A percentile compares a stretch with the other conserved stretches of the same genome.
Evolutionary conservation across 352 stramenopile genomes (phyloP).

Genomic region (Phytophthora megakarya): DNA sequence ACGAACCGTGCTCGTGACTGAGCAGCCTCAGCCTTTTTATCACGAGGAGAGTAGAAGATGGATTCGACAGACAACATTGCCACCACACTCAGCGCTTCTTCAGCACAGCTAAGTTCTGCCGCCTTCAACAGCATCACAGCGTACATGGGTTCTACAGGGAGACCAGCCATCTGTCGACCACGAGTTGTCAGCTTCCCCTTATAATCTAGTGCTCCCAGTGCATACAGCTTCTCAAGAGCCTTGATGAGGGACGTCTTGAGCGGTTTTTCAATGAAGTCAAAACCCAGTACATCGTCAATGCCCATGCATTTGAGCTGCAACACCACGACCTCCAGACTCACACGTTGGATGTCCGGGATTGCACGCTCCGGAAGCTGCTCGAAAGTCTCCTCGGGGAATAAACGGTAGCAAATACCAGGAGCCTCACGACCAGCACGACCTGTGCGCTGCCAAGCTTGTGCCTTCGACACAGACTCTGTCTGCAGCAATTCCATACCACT

Average conservation of each 20-base stretch:
- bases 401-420: slow-evolving; percentile 77
- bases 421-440: slow-evolving; percentile 88
- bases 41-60: slow-evolving; percentile 86
- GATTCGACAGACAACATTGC: slow-evolving; percentile 91
- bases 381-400: slow-evolving; percentile 88
- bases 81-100: slow-evolving; percentile 87
- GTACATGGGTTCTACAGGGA: slow-evolving; percentile 90
- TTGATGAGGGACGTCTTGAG: slow-evolving; percentile 76
- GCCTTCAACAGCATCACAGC: slow-evolving; percentile 88
- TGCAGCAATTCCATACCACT: slow-evolving; percentile 90
- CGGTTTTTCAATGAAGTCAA: slow-evolving; percentile 90
- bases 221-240: slow-evolving; percentile 85
- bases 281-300: slow-evolving; percentile 84
- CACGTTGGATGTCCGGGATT: slow-evolving; percentile 85
- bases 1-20: slow-evolving; percentile 81
- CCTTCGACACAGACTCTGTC: slow-evolving; percentile 88
- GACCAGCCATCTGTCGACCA: slow-evolving; percentile 83
- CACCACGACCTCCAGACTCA: slow-evolving; percentile 85
- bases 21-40: slow-evolving; percentile 85
- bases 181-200: slow-evolving; percentile 68
- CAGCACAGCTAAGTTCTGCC: slow-evolving; percentile 73
- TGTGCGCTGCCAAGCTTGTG: slow-evolving; percentile 91
- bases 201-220: slow-evolving; percentile 67
- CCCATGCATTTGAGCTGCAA: slow-evolving; percentile 88
- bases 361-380: slow-evolving; percentile 77